Base-by-base conservation (phyloP, 2,329 filamentous ascomycete genomes). In the Penicillium sp. region DNA sequence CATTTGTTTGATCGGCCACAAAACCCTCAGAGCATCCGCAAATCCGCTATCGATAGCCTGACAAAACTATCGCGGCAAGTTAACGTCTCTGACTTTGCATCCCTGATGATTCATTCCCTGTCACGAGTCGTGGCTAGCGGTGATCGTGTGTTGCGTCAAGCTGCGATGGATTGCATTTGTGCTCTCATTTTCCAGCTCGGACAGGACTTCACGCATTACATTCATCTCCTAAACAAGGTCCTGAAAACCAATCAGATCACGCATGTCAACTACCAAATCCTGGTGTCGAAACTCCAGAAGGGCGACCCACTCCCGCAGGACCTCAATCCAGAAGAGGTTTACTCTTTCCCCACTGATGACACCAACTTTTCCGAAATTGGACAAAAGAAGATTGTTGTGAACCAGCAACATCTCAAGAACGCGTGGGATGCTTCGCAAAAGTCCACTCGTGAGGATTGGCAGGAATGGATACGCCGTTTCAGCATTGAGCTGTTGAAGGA, bases 401-500 rank as follows among this genome's bases (percentile, higher is more conserved):
- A 99, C 66, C 92, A 96, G 50, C 93, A 97, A 62, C 95, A 99
- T 79, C 81, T 99, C 23, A 97, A 97, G 76, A 89, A 89, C 62
- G 94, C 95, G 0, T 99, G 94, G 94, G 94, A 97, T 67, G 94
- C 95, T 0, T 92, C 89, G 58, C 92, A 95, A 60, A 97, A 97
- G 71, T 97, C 93, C 0, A 99, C 94, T 10, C 92, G 93, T 68
- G 94, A 99, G 72, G 94, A 99, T 76, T 99, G 94, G 94, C 91
- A 96, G 69, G 94, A 99, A 74, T 99, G 94, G 94, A 91, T 99
- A 76, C 87, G 95, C 60, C 86, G 93, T 29, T 96, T 99, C 77
- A 97, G 93, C 71, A 93, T 96, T 35, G 96, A 96, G 56, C 82
- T 99, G 8, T 82, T 99, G 45, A 91, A 93, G 61, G 95, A 99